phyloP scores from a whole-genome alignment of 1,284 basidiomycete species.

The Butyriboletus appendiculatus region DNA sequence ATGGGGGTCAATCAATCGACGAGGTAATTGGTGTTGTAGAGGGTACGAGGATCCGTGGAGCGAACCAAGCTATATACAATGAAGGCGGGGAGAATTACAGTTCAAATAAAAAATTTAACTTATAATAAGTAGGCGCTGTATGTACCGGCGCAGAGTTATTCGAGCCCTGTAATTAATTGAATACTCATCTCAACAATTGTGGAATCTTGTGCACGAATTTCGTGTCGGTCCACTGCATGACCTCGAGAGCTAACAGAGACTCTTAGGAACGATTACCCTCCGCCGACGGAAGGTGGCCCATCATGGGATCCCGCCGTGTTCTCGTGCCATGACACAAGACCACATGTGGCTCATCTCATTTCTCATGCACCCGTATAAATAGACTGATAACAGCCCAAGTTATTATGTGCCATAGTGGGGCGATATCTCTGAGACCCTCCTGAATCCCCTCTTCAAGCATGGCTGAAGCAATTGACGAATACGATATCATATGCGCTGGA shows the following conservation, averaged over 20 bases:
- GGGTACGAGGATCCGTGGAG: too few relatives aligned
- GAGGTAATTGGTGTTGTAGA: too few relatives aligned
- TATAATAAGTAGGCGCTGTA: too few relatives aligned
- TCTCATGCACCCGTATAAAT: conserved; percentile 11
- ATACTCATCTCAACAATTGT: neutral
- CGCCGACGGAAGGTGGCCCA: neutral
- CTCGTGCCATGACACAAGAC: neutral
- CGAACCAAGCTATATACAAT: too few relatives aligned
- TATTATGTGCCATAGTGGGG: neutral
- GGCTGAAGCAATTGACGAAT: conserved; percentile 11
- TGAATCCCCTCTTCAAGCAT: conserved; percentile 3
- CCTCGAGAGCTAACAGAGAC: neutral
- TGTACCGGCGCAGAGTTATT: too few relatives aligned
- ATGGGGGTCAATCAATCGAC: too few relatives aligned
- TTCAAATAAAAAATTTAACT: too few relatives aligned
- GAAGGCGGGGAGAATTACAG: too few relatives aligned
- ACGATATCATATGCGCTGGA: conserved; percentile 33
- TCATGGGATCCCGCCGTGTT: neutral
- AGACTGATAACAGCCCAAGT: neutral
- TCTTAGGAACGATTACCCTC: neutral
- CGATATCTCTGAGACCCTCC: neutral
- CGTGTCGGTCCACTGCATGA: neutral
- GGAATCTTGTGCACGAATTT: neutral
- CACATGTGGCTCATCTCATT: neutral
- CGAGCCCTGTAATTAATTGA: too few relatives aligned